These are phyloP conservation scores for Candida tammaniensis DNA, from an alignment of 805 yeast genomes.

Conservation along the genomic window DNA sequence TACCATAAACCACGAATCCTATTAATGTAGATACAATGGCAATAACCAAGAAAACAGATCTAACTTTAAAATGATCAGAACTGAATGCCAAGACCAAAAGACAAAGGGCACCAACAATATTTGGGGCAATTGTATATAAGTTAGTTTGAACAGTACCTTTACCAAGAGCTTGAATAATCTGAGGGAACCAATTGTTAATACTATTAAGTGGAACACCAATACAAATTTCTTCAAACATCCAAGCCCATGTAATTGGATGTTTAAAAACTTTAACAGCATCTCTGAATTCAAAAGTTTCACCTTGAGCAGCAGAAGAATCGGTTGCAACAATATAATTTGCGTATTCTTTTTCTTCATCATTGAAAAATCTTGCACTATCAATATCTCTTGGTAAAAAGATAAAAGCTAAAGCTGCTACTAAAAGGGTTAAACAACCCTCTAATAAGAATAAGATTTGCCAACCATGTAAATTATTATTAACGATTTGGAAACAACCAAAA, in stretches of 20 bases:
- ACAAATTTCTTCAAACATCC: constrained; percentile 44
- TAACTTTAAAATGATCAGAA: constrained; percentile 38
- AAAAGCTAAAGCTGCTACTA: constrained; percentile 29
- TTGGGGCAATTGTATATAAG: constrained; percentile 48
- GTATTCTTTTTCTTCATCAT: constrained; percentile 38
- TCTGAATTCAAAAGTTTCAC: constrained; percentile 30
- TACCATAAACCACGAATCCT: constrained; percentile 47
- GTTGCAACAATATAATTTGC: constrained; percentile 38
- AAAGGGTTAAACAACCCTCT: constrained; percentile 42
- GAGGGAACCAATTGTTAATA: constrained; percentile 51
- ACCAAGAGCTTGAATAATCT: constrained; percentile 36
- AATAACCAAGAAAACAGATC: constrained; percentile 38
- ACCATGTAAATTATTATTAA: constrained; percentile 33
- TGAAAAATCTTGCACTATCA: constrained; percentile 32
- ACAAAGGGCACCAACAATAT: constrained; percentile 45
- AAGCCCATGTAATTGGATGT: constrained; percentile 43
- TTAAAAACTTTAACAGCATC: constrained; percentile 44
- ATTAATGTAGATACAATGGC: constrained; percentile 39
- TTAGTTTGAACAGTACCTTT: constrained; percentile 40
- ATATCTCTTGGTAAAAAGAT: constrained; percentile 37
- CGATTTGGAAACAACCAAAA: constrained; percentile 37
- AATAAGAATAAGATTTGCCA: constrained; percentile 49
- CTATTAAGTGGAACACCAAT: constrained; percentile 50
- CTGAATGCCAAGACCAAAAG: constrained; percentile 35
- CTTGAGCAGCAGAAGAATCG: constrained; percentile 44